Percentiles rank a stretch among this genome's conserved stretches.
Conservation (phyloP, 345 rosid genomes). For the Salix suchowensis region DNA sequence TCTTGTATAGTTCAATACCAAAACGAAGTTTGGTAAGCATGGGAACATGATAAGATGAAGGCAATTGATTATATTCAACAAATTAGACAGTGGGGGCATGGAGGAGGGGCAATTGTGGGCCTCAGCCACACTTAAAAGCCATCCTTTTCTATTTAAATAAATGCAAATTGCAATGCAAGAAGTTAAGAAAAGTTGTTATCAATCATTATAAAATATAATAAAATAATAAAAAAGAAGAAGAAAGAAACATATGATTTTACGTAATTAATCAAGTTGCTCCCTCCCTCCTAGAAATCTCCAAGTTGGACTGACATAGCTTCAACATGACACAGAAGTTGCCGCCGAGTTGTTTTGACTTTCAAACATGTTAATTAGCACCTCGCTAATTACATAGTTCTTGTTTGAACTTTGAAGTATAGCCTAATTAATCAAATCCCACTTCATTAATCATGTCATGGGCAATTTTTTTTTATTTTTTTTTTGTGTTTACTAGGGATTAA, state of each 20-base stretch:
- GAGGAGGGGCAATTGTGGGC: neutral
- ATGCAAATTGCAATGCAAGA: neutral
- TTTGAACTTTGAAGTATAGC: neutral
- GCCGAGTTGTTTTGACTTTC: conserved; percentile 8
- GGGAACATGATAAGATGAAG: neutral
- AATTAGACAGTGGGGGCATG: too few relatives aligned
- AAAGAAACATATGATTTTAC: too few relatives aligned
- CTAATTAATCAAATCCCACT: neutral
- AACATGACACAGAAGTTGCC: neutral
- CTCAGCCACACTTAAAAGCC: neutral
- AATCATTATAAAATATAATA: too few relatives aligned
- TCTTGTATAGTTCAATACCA: too few relatives aligned
- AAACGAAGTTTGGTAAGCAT: neutral
- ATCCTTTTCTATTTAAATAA: too few relatives aligned
- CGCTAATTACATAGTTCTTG: too few relatives aligned
- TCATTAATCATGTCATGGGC: too few relatives aligned
- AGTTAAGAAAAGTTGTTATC: neutral
- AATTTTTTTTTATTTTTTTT: too few relatives aligned
- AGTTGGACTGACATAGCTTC: neutral
- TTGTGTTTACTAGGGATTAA: too few relatives aligned
- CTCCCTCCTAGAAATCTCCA: neutral
- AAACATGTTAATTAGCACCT: neutral
- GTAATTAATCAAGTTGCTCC: neutral
- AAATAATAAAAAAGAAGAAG: too few relatives aligned
- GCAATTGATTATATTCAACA: neutral